Evolutionary conservation across 2,329 filamentous ascomycete species (phyloP).

Genomic region (Aspergillus sp.): DNA sequence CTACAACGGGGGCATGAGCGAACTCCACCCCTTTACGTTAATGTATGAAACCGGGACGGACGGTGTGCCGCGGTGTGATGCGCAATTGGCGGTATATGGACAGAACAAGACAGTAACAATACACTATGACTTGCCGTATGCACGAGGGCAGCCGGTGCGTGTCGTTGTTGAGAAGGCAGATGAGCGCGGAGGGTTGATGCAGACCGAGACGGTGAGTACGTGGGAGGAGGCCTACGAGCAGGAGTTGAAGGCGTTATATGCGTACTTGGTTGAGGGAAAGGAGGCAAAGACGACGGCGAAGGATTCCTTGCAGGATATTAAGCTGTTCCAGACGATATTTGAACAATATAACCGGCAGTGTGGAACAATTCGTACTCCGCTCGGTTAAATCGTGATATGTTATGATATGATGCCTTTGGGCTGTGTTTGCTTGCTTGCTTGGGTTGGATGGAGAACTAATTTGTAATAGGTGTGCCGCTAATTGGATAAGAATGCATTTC

Average conservation of each 20-base stretch:
- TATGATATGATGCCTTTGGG: neutral
- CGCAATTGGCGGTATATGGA: conserved; percentile 49
- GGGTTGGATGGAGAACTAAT: neutral
- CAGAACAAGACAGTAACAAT: conserved; percentile 55
- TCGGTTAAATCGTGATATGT: conserved; percentile 22
- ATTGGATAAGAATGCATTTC: neutral
- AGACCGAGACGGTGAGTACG: conserved; percentile 31
- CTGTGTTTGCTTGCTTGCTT: neutral
- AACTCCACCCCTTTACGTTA: conserved; percentile 47
- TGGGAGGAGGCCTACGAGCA: conserved; percentile 39
- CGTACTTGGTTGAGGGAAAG: conserved; percentile 30
- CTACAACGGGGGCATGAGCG: conserved; percentile 23
- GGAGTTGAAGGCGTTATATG: conserved; percentile 38
- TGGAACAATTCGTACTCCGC: conserved; percentile 34
- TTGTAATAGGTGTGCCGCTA: neutral
- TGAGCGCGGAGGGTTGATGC: conserved; percentile 24
- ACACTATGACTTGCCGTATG: conserved; percentile 57
- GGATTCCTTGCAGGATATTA: conserved; percentile 40
- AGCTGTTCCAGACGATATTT: conserved; percentile 34
- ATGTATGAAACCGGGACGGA: conserved; percentile 60
- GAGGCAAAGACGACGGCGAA: conserved; percentile 34
- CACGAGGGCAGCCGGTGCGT: conserved; percentile 56
- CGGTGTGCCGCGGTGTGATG: conserved; percentile 46
- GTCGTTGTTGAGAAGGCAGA: conserved; percentile 41
- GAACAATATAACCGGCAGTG: conserved; percentile 38